A percentile compares a stretch with the other conserved stretches of the same genome.
Conservation (phyloP, 1,284 basidiomycete species). For the Ganoderma meredithae region DNA sequence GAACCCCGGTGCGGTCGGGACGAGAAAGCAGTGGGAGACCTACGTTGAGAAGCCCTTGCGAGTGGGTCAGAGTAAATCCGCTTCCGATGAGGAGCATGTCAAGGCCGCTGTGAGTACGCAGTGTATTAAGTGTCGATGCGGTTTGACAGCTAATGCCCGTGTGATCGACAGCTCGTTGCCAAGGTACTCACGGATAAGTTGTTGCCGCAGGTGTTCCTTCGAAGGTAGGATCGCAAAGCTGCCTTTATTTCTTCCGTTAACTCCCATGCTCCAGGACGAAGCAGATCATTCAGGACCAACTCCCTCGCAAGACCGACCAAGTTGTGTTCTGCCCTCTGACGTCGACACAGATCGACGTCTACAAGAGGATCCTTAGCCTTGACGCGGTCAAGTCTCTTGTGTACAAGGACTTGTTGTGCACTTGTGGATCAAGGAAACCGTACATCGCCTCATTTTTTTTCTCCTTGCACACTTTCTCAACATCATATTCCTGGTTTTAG, state of each 20-base stretch:
- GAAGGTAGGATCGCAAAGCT: conserved; percentile 56
- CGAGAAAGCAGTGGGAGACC: conserved; percentile 71
- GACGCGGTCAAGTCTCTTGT: conserved; percentile 72
- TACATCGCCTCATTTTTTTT: conserved; percentile 40
- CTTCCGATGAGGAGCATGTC: conserved; percentile 67
- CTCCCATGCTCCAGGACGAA: conserved; percentile 66
- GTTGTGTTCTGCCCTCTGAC: conserved; percentile 92
- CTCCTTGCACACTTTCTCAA: neutral
- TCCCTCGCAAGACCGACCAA: conserved; percentile 84
- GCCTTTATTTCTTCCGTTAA: neutral
- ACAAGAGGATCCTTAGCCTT: conserved; percentile 71
- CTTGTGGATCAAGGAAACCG: conserved; percentile 69
- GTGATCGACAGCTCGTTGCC: conserved; percentile 57
- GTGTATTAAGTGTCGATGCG: no score
- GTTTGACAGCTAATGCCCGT: no score
- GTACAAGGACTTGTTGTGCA: conserved; percentile 71
- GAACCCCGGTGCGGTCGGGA: conserved; percentile 74
- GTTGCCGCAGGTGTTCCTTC: conserved; percentile 78
- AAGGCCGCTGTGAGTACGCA: conserved; percentile 57
- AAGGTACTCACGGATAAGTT: conserved; percentile 67
- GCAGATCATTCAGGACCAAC: conserved; percentile 77
- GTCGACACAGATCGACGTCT: conserved; percentile 68
- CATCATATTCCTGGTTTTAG: conserved; percentile 43
- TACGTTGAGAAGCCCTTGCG: conserved; percentile 73
- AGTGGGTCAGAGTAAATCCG: conserved; percentile 69